A percentile compares a stretch with the other conserved stretches of the same genome.
phyloP scores from a whole-genome alignment of 106 monocot species.

The Acorus calamus region DNA sequence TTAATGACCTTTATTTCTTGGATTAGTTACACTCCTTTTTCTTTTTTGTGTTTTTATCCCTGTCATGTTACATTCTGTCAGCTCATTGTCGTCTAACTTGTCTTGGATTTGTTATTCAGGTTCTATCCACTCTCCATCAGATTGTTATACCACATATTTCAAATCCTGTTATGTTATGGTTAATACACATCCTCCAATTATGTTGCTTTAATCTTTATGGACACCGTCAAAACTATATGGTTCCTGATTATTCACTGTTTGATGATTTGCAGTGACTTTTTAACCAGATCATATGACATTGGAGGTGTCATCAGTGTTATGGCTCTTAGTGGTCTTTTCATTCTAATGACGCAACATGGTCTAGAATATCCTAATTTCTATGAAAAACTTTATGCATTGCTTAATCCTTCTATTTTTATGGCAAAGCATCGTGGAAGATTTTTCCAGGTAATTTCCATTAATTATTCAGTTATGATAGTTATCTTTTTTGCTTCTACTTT shows the following conservation, averaged over 20 bases:
- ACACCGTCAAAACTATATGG: background rate
- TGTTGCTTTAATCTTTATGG: background rate
- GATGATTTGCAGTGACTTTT: constrained; percentile 71
- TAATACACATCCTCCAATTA: constrained; percentile 3
- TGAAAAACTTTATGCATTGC: constrained; percentile 78
- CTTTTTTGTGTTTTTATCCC: no score
- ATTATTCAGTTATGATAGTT: background rate
- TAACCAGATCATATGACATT: constrained; percentile 89
- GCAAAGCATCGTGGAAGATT: constrained; percentile 81
- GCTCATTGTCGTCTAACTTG: no score
- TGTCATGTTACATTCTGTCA: no score
- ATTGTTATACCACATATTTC: constrained; percentile 75
- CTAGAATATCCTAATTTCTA: constrained; percentile 90
- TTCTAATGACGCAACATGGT: constrained; percentile 90
- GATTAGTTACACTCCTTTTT: no score
- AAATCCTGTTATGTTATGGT: constrained; percentile 86
- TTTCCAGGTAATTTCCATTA: constrained; percentile 60
- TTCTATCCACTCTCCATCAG: constrained; percentile 66
- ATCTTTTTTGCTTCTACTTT: background rate
- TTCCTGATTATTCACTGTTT: constrained; percentile 10
- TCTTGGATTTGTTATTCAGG: constrained; percentile 25
- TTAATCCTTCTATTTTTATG: constrained; percentile 77
- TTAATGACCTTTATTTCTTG: no score
- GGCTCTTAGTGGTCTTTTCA: constrained; percentile 82
- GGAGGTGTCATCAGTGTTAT: constrained; percentile 96